These are phyloP conservation scores for Backusella australiensis DNA, from an alignment of 192 early-diverging fungal species.

Conservation along the genomic window DNA sequence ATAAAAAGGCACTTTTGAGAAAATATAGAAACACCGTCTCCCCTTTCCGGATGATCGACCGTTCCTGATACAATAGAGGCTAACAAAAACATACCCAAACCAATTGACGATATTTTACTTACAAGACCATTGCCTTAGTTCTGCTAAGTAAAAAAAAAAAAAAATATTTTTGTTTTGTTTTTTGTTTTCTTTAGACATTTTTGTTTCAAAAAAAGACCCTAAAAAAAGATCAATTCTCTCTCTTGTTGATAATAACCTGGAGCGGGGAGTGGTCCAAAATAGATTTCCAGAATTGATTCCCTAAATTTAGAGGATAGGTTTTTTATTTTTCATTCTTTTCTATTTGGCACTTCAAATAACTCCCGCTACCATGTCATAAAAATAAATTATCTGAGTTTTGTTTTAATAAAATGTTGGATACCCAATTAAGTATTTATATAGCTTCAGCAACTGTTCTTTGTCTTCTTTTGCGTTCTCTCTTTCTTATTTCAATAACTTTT, in stretches of 20 bases:
- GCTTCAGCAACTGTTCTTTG: neutral
- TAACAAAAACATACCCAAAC: too few species aligned
- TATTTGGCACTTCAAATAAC: neutral
- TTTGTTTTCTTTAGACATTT: neutral
- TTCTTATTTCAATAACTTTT: neutral
- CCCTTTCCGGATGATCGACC: neutral
- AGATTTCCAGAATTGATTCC: neutral
- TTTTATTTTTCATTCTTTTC: neutral
- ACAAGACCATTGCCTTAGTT: too few species aligned
- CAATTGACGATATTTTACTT: too few species aligned
- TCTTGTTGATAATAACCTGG: neutral
- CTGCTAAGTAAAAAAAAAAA: too few species aligned
- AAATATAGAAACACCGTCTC: neutral
- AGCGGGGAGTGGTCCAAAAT: neutral
- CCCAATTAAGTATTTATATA: neutral
- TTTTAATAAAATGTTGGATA: neutral
- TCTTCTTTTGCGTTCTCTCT: neutral
- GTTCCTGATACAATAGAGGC: neutral
- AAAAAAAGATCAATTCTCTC: neutral
- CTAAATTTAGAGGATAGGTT: slow-evolving; percentile 1
- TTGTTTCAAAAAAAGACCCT: neutral
- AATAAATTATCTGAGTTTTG: neutral
- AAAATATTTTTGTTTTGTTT: neutral
- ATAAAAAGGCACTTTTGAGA: neutral
- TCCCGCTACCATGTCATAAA: neutral